phyloP scores from a whole-genome alignment of 352 stramenopile genomes.

The Globisporangium iwayamae region DNA sequence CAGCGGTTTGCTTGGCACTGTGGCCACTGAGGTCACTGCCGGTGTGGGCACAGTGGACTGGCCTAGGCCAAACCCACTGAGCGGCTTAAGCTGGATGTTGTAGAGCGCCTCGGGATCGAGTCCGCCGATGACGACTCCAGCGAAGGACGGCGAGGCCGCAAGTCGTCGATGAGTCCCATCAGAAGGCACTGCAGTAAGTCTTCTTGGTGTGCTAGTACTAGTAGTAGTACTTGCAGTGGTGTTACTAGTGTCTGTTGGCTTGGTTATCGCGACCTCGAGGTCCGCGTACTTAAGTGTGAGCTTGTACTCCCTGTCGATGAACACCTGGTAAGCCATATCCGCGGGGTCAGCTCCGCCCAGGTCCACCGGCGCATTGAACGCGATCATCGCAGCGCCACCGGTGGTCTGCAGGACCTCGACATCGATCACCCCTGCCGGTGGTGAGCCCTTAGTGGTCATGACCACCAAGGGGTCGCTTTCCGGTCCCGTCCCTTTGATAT shows the following conservation, averaged over 20 bases:
- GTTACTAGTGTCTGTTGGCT: neutral
- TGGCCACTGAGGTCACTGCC: constrained; percentile 28
- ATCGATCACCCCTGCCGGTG: constrained; percentile 27
- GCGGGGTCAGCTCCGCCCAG: constrained; percentile 33
- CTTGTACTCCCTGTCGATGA: constrained; percentile 31
- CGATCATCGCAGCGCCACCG: constrained; percentile 42
- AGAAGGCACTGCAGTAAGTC: constrained; percentile 10
- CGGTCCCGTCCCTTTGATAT: constrained; percentile 31
- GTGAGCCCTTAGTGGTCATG: constrained; percentile 26
- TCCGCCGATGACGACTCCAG: constrained; percentile 29
- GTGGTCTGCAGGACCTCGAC: constrained; percentile 29
- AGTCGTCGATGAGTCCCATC: constrained; percentile 10
- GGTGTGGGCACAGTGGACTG: constrained; percentile 21
- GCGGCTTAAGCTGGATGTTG: constrained; percentile 38
- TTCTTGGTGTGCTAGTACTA: neutral
- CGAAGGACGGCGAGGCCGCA: neutral
- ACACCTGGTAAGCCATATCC: constrained; percentile 47
- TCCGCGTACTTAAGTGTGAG: constrained; percentile 38
- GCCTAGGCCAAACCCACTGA: constrained; percentile 30
- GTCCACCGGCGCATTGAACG: constrained; percentile 53
- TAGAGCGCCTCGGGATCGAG: constrained; percentile 56
- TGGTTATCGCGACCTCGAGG: neutral
- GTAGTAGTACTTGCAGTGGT: neutral
- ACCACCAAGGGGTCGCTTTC: constrained; percentile 32
- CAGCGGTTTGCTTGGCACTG: constrained; percentile 27